Conservation (phyloP, 176 grass and related monocot species). For the Musa acuminata region DNA sequence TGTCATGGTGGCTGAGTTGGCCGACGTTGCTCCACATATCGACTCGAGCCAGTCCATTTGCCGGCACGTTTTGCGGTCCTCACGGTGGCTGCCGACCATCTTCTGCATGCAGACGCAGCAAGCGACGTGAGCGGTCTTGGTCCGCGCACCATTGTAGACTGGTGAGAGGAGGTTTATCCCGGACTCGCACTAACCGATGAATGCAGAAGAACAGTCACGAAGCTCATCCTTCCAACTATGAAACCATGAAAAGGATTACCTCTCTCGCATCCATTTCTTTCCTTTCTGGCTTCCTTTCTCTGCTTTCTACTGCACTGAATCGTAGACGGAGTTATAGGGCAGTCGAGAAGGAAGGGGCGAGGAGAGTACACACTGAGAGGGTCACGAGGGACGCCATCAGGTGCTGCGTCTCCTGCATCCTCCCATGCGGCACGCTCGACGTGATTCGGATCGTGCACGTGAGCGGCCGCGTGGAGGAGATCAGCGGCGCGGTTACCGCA, state of each 20-base stretch:
- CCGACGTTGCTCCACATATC: not conserved
- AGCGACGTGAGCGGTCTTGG: not conserved
- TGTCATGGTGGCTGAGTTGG: too few species aligned
- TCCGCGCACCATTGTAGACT: not conserved
- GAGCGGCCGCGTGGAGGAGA: slow-evolving; percentile 87
- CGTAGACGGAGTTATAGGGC: not conserved
- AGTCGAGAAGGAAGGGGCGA: too few species aligned
- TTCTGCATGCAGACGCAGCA: too few species aligned
- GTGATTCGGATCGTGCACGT: slow-evolving; percentile 88
- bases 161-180: not conserved
- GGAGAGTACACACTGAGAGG: too few species aligned
- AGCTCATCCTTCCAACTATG: not conserved
- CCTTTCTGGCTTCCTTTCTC: not conserved
- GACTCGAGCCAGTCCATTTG: not conserved
- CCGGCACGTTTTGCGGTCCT: too few species aligned
- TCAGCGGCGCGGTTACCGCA: slow-evolving; percentile 55
- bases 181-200: too few species aligned
- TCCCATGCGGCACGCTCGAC: slow-evolving; percentile 88
- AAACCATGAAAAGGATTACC: not conserved
- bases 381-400: slow-evolving; percentile 48
- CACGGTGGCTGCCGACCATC: too few species aligned
- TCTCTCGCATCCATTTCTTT: not conserved
- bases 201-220: too few species aligned
- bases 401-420: slow-evolving; percentile 98
- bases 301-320: too few species aligned